Percentiles rank a stretch among this genome's conserved stretches.
Evolutionary conservation across 176 grass and related monocot species (phyloP).

Genomic region (Carex pumila): DNA sequence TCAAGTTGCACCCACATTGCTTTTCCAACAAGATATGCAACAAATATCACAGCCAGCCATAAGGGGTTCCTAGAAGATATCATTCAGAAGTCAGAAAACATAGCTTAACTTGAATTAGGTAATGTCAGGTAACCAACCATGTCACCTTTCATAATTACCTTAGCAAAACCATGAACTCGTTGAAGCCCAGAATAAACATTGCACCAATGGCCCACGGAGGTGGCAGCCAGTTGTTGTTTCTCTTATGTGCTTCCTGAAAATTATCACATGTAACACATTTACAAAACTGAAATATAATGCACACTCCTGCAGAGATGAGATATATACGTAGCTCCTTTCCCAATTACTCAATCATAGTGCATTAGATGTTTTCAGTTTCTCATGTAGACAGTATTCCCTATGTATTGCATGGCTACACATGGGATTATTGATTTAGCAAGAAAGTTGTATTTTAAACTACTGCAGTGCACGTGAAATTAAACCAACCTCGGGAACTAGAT

Average conservation of each 20-base stretch:
- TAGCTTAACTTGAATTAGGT: neutral
- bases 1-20: conserved; percentile 93
- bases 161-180: conserved; percentile 94
- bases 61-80: conserved; percentile 66
- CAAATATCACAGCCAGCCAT: conserved; percentile 70
- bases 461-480: neutral
- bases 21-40: conserved; percentile 75
- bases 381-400: neutral
- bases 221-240: conserved; percentile 92
- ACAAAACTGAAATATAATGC: neutral
- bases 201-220: conserved; percentile 98
- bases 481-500: neutral
- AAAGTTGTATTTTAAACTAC: neutral
- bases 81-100: neutral
- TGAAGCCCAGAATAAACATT: conserved; percentile 86
- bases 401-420: neutral
- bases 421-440: neutral
- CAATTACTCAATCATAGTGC: neutral
- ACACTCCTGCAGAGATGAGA: neutral
- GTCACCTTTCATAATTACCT: conserved; percentile 34
- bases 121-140: neutral
- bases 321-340: neutral
- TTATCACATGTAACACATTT: neutral
- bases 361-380: neutral
- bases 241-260: conserved; percentile 86